Base-by-base conservation (phyloP, 2,329 filamentous ascomycete genomes). In the Paracamarosporium sp. region DNA sequence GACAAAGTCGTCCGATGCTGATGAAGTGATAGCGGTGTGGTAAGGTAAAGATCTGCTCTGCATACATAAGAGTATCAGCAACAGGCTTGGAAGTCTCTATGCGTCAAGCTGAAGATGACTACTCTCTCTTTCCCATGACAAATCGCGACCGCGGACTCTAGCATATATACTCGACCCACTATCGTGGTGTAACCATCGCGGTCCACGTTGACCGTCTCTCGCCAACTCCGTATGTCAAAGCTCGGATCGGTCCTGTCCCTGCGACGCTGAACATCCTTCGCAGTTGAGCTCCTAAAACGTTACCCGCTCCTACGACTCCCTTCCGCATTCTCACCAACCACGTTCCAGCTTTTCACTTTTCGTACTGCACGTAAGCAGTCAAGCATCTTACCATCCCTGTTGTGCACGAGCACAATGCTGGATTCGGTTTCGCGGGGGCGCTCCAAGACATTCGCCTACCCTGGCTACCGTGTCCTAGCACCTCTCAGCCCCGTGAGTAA, bases 281-380 rank as follows among this genome's bases (percentile, higher is more conserved):
- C 48, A 41, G 36, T 41, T 27, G 33, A 20, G 11, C 22, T 24
- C 48, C 48, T 8, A 41, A 38, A 51, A 15, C 48, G 36, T 41
- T 27, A 9, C 28, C 13, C 35, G 24, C 17, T 27, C 15, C 24
- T 24, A 15, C 30, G 25, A 12, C 33, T 51, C n/a, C 27, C 7
- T 22, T 38, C 2, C 33, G 6, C 5, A 5, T n/a, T 30, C 11
- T 25, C 15, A 43, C 56, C 56, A 60, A 59, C 57, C 5, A 47
- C 6, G 30, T 44, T 12, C 1, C 28, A 47, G 28, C 20, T 43
- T 20, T 33, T 27, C 20, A 15, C 8, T 28, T 33, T 28, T 31
- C 35, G 12, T 5, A 38, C 27, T 63, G 61, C 61, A 61, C 27
- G 59, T 64, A 46, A 64, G 61, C 61, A 64, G 30, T 48, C 57